Conservation (phyloP, 495 filamentous ascomycete species). For the Lepraria neglecta region DNA sequence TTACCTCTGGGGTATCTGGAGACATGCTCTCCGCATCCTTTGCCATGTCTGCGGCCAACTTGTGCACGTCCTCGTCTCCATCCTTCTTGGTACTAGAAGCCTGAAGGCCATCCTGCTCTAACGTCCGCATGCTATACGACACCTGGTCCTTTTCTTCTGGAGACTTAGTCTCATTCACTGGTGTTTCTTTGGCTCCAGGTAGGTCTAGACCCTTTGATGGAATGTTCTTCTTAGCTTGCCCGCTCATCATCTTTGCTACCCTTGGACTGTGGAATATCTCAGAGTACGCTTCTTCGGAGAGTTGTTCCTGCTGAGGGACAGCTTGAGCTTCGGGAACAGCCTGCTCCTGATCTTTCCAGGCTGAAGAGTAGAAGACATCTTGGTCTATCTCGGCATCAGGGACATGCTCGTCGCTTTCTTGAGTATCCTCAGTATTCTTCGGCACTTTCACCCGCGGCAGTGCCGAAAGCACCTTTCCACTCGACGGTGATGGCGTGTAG, state of each 20-base stretch:
- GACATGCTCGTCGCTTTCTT: slow-evolving; percentile 35
- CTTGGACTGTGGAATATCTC: slow-evolving; percentile 56
- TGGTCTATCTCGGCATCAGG: slow-evolving; percentile 46
- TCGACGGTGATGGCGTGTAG: slow-evolving; percentile 45
- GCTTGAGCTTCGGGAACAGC: slow-evolving; percentile 24
- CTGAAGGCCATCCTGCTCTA: background rate
- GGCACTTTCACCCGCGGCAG: slow-evolving; percentile 56
- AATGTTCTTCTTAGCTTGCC: slow-evolving; percentile 3
- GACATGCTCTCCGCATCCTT: slow-evolving; percentile 27
- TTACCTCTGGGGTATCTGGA: slow-evolving; percentile 24
- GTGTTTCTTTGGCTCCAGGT: slow-evolving; percentile 28
- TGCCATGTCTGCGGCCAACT: slow-evolving; percentile 34
- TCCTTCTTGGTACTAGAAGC: background rate
- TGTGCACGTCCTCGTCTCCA: slow-evolving; percentile 28
- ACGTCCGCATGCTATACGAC: slow-evolving; percentile 36
- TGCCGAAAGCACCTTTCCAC: slow-evolving; percentile 45
- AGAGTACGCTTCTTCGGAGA: slow-evolving; percentile 52
- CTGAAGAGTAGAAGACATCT: slow-evolving; percentile 49
- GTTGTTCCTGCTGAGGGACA: slow-evolving; percentile 37
- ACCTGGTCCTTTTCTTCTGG: slow-evolving; percentile 37
- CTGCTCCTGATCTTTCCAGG: slow-evolving; percentile 24
- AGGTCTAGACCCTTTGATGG: slow-evolving; percentile 25
- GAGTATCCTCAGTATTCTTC: slow-evolving; percentile 42
- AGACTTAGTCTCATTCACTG: slow-evolving; percentile 30
- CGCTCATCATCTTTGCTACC: slow-evolving; percentile 49